Percentiles rank a stretch among this genome's conserved stretches.
Conservation (phyloP, 306 rosid species). For the Malus asiatica region DNA sequence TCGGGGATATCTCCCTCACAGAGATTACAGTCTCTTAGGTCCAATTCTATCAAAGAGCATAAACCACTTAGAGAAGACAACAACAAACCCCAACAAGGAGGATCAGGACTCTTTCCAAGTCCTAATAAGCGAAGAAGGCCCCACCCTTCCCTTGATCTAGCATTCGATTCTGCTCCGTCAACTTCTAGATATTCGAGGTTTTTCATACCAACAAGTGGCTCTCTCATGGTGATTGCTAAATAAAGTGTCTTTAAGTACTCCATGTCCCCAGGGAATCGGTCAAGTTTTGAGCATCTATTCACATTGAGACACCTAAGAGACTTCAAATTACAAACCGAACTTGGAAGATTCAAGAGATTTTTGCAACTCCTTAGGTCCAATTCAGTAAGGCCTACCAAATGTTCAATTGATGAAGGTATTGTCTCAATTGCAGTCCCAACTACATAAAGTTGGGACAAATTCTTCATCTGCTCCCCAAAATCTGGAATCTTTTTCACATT, state of each 20-base stretch:
- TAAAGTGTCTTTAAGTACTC: background rate
- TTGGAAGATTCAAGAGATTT: background rate
- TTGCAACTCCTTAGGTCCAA: background rate
- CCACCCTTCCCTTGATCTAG: background rate
- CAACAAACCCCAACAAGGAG: background rate
- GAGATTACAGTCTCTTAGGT: slow-evolving; percentile 2
- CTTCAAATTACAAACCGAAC: background rate
- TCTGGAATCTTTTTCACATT: slow-evolving; percentile 3
- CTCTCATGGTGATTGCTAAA: background rate
- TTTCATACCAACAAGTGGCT: background rate
- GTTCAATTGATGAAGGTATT: slow-evolving; percentile 7
- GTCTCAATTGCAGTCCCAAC: background rate
- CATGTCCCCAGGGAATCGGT: background rate
- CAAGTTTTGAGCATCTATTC: background rate
- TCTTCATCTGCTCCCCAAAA: background rate
- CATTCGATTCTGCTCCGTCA: background rate
- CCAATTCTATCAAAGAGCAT: background rate
- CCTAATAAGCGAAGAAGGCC: background rate
- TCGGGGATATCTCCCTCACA: background rate
- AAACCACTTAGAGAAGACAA: background rate
- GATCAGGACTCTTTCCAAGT: background rate
- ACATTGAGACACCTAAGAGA: background rate
- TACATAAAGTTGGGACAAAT: background rate
- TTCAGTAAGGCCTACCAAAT: background rate
- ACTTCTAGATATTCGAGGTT: background rate